Evolutionary conservation across 345 rosid genomes (phyloP).

Genomic region (Eucalyptus cloeziana): DNA sequence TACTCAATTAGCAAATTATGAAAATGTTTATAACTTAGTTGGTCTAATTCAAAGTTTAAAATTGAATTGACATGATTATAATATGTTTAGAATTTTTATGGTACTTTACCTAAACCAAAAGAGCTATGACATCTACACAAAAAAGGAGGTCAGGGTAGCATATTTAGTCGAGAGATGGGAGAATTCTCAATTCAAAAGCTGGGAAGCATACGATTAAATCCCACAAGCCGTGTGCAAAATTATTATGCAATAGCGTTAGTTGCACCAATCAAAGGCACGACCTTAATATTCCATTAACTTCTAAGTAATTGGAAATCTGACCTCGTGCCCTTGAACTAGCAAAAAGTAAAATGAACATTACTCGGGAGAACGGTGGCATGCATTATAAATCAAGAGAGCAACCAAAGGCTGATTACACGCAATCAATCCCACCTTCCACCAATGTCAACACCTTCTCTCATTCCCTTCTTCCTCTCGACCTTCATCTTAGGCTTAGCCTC

Average conservation of each 20-base stretch:
- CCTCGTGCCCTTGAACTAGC: not conserved
- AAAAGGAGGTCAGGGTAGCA: no score
- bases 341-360: not conserved
- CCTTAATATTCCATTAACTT: not conserved
- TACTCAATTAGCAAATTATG: no score
- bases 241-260: not conserved
- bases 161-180: no score
- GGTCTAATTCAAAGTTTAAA: no score
- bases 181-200: no score
- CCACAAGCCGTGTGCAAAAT: not conserved
- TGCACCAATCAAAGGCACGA: not conserved
- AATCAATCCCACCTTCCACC: not conserved
- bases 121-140: no score
- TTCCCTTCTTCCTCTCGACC: not conserved
- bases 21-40: no score
- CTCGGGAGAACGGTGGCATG: not conserved
- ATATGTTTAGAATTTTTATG: no score
- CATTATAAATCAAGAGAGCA: not conserved
- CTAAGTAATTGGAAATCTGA: not conserved
- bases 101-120: no score
- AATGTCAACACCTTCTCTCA: not conserved
- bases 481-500: not conserved
- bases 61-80: no score
- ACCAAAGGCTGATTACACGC: not conserved
- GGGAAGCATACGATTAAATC: no score